A percentile compares a stretch with the other conserved stretches of the same genome.
These are phyloP conservation scores for Rhypophila decipiens DNA, from an alignment of 495 filamentous ascomycete genomes.

Conservation along the genomic window DNA sequence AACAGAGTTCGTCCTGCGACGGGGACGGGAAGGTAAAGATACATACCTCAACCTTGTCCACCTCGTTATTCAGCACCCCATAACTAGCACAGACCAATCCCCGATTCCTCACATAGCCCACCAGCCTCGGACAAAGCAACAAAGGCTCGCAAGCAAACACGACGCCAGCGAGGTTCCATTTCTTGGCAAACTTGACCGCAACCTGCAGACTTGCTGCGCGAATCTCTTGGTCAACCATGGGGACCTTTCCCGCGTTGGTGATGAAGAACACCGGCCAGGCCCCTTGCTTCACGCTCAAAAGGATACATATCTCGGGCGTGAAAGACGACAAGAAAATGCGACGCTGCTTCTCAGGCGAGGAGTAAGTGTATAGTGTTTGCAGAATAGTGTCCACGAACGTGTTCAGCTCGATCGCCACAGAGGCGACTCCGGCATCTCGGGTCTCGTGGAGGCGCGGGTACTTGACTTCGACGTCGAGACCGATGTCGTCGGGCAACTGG, in stretches of 20 bases:
- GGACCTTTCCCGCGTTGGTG: slow-evolving; percentile 28
- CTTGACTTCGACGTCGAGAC: slow-evolving; percentile 36
- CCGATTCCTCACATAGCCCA: slow-evolving; percentile 24
- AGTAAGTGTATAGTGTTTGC: slow-evolving; percentile 16
- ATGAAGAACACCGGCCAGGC: slow-evolving; percentile 37
- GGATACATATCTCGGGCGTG: slow-evolving; percentile 40
- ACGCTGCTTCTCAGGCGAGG: slow-evolving; percentile 12
- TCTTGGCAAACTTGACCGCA: slow-evolving; percentile 33
- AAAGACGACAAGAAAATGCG: slow-evolving; percentile 38
- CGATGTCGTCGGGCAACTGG: slow-evolving; percentile 23
- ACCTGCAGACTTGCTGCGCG: slow-evolving; percentile 30
- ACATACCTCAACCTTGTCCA: slow-evolving; percentile 19
- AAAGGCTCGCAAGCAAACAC: slow-evolving; percentile 30
- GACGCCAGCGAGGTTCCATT: slow-evolving; percentile 32
- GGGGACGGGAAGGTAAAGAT: background rate
- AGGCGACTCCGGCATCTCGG: slow-evolving; percentile 27
- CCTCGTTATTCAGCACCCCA: slow-evolving; percentile 29
- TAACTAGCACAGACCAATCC: slow-evolving; percentile 24
- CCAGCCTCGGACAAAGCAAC: slow-evolving; percentile 30
- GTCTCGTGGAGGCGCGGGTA: slow-evolving; percentile 27
- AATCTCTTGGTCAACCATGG: slow-evolving; percentile 15
- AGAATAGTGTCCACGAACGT: slow-evolving; percentile 34
- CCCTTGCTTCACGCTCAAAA: slow-evolving; percentile 32
- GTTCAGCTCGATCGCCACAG: slow-evolving; percentile 35
- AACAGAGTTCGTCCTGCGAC: too few relatives aligned